Percentiles rank a stretch among this genome's conserved stretches.
phyloP scores from a whole-genome alignment of 257 asterid genomes.

The Ophiorrhiza pumila region DNA sequence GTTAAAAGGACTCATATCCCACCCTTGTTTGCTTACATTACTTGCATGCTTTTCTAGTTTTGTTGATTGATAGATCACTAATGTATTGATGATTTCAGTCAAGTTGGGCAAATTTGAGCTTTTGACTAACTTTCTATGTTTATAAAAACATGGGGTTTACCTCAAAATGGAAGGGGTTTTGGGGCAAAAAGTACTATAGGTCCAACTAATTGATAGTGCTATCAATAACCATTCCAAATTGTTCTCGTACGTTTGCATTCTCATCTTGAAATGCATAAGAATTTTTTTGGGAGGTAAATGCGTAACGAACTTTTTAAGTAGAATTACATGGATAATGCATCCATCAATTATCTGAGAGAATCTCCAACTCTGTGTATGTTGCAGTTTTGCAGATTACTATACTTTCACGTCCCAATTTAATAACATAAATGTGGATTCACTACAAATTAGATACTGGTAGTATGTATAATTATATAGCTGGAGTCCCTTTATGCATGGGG shows the following conservation, averaged over 20 bases:
- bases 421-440: slow-evolving; percentile 2
- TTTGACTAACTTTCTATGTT: slow-evolving; percentile 26
- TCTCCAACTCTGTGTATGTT: no score
- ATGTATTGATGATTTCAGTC: slow-evolving; percentile 14
- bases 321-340: no score
- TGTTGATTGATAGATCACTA: background rate
- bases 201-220: no score
- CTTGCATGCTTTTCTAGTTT: background rate
- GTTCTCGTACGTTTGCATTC: background rate
- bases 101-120: slow-evolving; percentile 22
- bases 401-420: background rate
- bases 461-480: slow-evolving; percentile 5
- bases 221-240: background rate
- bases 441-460: background rate
- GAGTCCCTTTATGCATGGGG: slow-evolving; percentile 38
- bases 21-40: slow-evolving; percentile 1
- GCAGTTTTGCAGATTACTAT: no score
- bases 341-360: no score
- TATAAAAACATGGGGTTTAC: slow-evolving; percentile 13
- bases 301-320: no score
- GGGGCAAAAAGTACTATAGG: slow-evolving; percentile 2
- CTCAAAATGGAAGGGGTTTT: slow-evolving; percentile 8
- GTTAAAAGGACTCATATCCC: slow-evolving; percentile 15
- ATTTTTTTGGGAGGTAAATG: background rate
- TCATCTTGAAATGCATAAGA: background rate